Evolutionary conservation across 106 monocot genomes (phyloP).

Genomic region (Acanthochlamys bracteata): DNA sequence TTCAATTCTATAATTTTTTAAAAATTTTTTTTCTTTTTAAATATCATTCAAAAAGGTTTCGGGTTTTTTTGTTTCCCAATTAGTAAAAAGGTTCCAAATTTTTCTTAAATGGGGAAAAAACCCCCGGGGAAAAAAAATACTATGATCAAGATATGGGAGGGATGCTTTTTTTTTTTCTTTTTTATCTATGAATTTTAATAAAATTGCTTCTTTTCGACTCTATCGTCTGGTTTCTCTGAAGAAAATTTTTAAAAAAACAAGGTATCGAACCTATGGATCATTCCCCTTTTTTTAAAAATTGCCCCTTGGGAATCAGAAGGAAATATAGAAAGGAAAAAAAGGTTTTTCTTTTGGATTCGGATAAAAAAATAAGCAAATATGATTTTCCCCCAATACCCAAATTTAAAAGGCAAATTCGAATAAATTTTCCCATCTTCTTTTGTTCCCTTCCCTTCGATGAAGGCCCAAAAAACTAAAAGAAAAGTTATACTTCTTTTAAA

Average conservation of each 20-base stretch:
- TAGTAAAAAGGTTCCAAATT: neutral
- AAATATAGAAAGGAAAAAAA: neutral
- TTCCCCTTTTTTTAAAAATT: neutral
- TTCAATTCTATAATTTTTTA: too few species aligned
- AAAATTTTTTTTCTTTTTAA: neutral
- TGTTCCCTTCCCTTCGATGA: neutral
- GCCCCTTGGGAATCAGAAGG: neutral
- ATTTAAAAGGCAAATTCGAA: neutral
- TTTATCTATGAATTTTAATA: neutral
- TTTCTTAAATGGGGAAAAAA: neutral
- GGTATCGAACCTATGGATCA: neutral
- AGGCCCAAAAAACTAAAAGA: neutral
- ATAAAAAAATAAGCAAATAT: neutral
- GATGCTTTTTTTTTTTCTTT: neutral
- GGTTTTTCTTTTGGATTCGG: neutral
- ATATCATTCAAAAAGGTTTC: neutral
- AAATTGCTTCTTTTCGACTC: neutral
- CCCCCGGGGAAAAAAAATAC: neutral
- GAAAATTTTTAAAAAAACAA: neutral
- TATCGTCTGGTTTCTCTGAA: neutral
- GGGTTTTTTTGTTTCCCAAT: neutral
- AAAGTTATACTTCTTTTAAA: too few species aligned
- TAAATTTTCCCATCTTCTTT: neutral
- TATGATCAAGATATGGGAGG: neutral
- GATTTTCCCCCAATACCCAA: neutral